These are phyloP conservation scores for Salvia sclarea DNA, from an alignment of 305 asterid genomes.

Conservation along the genomic window DNA sequence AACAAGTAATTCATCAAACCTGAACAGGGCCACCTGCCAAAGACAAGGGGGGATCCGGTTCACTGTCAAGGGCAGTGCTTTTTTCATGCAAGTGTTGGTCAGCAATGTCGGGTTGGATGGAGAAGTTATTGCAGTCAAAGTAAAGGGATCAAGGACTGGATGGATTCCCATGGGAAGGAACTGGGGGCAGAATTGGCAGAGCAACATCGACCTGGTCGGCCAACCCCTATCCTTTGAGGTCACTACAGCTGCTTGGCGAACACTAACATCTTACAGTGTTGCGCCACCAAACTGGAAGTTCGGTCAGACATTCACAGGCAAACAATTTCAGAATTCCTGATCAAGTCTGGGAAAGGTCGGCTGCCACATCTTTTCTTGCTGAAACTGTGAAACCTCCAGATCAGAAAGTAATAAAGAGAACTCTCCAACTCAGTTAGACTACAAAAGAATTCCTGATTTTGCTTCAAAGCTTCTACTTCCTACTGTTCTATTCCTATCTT, in stretches of 20 bases:
- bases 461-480: not conserved
- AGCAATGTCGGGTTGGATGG: slow-evolving; percentile 67
- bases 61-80: slow-evolving; percentile 51
- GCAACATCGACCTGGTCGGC: slow-evolving; percentile 50
- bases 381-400: not conserved
- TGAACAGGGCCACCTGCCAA: slow-evolving; percentile 55
- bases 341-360: not conserved
- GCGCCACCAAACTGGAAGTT: slow-evolving; percentile 58
- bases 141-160: slow-evolving; percentile 69
- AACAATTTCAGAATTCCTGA: slow-evolving; percentile 45
- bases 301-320: slow-evolving; percentile 65
- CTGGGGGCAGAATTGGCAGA: slow-evolving; percentile 75
- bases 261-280: slow-evolving; percentile 52
- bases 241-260: slow-evolving; percentile 45
- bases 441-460: not conserved
- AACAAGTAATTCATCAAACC: not conserved
- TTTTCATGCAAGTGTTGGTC: slow-evolving; percentile 57
- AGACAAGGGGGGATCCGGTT: slow-evolving; percentile 62
- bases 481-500: not conserved
- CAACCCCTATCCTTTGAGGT: slow-evolving; percentile 68
- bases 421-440: not conserved
- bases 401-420: slow-evolving; percentile 1
- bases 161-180: slow-evolving; percentile 71
- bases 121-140: slow-evolving; percentile 49
- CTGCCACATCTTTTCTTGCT: not conserved